Evolutionary conservation across 495 filamentous ascomycete species (phyloP).

Genomic region (Hyaloscypha bicolor): DNA sequence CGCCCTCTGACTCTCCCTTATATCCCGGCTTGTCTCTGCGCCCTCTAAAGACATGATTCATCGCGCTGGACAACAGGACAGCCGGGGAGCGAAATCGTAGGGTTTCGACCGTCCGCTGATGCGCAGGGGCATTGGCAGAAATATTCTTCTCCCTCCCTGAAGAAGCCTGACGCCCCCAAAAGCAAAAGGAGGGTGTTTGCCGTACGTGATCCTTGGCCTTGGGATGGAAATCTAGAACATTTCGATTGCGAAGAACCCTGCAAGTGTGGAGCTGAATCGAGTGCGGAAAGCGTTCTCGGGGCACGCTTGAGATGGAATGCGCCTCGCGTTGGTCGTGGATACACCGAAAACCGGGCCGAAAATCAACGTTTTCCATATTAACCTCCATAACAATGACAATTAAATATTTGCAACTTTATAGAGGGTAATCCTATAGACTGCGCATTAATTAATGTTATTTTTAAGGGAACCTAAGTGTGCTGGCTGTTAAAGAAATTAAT

Average conservation of each 20-base stretch:
- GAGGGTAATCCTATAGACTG: too few relatives aligned
- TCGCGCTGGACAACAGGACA: neutral
- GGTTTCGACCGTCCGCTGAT: neutral
- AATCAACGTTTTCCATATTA: too few relatives aligned
- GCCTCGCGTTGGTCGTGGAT: too few relatives aligned
- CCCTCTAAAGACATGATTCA: neutral
- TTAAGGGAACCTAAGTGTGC: too few relatives aligned
- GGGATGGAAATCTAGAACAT: neutral
- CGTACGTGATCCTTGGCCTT: neutral
- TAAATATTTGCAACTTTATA: too few relatives aligned
- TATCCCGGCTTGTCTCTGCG: neutral
- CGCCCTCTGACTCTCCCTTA: slow-evolving; percentile 20
- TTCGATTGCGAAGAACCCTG: neutral
- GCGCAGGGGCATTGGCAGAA: neutral
- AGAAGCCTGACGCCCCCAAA: neutral
- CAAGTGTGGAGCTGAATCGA: neutral
- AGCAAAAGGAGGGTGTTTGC: neutral
- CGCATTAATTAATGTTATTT: too few relatives aligned
- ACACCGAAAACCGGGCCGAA: too few relatives aligned
- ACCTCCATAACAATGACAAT: too few relatives aligned
- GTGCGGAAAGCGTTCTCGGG: neutral
- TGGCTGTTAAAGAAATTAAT: too few relatives aligned
- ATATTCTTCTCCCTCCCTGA: neutral
- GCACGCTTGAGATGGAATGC: neutral
- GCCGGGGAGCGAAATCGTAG: neutral